Percentiles rank a stretch among this genome's conserved stretches.
Conservation (phyloP, 352 stramenopile species). For the Globisporangium rhizosaccharum region DNA sequence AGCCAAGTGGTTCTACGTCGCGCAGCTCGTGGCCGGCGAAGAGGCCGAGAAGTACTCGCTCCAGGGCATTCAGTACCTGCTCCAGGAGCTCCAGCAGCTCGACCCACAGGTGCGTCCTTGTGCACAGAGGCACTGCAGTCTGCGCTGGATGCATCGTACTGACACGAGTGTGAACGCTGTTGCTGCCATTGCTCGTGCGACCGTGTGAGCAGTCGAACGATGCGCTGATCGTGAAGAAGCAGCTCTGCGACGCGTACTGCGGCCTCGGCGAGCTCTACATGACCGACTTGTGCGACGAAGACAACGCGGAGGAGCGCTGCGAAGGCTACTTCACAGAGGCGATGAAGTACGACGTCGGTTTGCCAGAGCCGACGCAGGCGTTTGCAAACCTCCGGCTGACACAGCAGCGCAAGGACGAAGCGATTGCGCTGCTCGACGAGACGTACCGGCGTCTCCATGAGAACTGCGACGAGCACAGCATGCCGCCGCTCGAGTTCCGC, state of each 20-base stretch:
- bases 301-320: conserved; percentile 91
- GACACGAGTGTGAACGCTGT: too few relatives aligned
- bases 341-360: conserved; percentile 86
- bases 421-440: conserved; percentile 86
- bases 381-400: conserved; percentile 93
- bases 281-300: conserved; percentile 93
- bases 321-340: conserved; percentile 88
- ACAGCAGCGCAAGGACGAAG: conserved; percentile 89
- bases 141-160: too few relatives aligned
- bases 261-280: conserved; percentile 96
- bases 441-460: conserved; percentile 88
- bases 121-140: not conserved
- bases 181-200: too few relatives aligned
- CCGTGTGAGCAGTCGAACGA: conserved; percentile 26
- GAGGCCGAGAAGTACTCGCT: conserved; percentile 63
- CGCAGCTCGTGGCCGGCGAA: conserved; percentile 70
- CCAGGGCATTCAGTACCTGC: conserved; percentile 66
- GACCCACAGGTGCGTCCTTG: conserved; percentile 16
- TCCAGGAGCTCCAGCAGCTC: conserved; percentile 41
- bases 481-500: conserved; percentile 84
- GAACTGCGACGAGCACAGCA: conserved; percentile 56
- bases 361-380: conserved; percentile 92
- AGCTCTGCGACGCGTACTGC: conserved; percentile 93
- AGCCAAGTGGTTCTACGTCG: conserved; percentile 82
- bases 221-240: conserved; percentile 72